phyloP scores from a whole-genome alignment of 2,329 filamentous ascomycete species.

The Malbranchea zuffiana region DNA sequence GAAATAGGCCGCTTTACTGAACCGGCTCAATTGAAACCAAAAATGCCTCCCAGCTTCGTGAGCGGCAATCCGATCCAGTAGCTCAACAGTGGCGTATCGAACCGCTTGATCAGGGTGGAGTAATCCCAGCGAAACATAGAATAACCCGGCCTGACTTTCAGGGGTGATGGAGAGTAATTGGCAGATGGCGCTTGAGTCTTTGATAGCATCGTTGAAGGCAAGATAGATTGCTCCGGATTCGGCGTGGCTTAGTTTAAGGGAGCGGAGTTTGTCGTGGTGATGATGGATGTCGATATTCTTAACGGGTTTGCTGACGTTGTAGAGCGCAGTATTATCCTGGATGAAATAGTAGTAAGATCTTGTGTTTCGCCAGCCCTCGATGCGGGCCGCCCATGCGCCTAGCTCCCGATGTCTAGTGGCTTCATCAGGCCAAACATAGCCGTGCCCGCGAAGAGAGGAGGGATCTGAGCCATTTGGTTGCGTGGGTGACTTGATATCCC shows the following conservation, averaged over 20 bases:
- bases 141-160: constrained; percentile 76
- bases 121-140: constrained; percentile 79
- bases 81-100: constrained; percentile 61
- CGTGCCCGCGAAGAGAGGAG: constrained; percentile 62
- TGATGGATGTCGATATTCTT: constrained; percentile 62
- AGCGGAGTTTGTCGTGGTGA: constrained; percentile 80
- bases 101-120: constrained; percentile 83
- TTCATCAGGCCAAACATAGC: constrained; percentile 91
- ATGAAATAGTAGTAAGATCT: constrained; percentile 93
- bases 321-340: constrained; percentile 47
- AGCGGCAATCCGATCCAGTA: constrained; percentile 69
- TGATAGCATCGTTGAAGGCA: constrained; percentile 62
- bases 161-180: constrained; percentile 72
- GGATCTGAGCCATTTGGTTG: constrained; percentile 30
- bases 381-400: constrained; percentile 79
- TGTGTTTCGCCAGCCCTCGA: constrained; percentile 95
- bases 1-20: constrained; percentile 76
- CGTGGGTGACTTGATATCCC: constrained; percentile 27
- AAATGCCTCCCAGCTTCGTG: constrained; percentile 91
- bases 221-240: constrained; percentile 79
- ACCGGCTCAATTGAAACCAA: constrained; percentile 76
- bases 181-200: constrained; percentile 74
- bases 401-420: constrained; percentile 70
- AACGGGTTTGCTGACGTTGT: constrained; percentile 29
- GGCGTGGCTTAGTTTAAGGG: constrained; percentile 62